phyloP scores from a whole-genome alignment of 2,329 filamentous ascomycete species.

The Volutella citrinella region DNA sequence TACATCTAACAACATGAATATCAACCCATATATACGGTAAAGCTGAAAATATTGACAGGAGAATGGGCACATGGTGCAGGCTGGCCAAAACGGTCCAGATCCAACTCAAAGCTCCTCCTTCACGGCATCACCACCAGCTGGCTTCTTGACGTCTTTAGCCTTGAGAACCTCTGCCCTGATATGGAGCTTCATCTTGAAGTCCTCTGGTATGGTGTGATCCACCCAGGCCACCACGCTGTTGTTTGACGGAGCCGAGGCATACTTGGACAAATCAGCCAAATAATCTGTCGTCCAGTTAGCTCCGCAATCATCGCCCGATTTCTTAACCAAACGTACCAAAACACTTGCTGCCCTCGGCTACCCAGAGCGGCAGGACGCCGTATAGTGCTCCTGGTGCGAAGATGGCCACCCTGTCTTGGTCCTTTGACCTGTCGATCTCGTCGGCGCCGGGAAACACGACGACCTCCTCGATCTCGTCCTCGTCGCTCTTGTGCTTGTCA shows the following conservation, averaged over 20 bases:
- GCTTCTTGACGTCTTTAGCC: conserved; percentile 23
- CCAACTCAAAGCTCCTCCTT: conserved; percentile 28
- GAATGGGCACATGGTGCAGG: too few species aligned
- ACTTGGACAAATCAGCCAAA: conserved; percentile 27
- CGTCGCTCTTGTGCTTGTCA: conserved; percentile 34
- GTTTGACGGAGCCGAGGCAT: conserved; percentile 21
- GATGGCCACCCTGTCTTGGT: conserved; percentile 39
- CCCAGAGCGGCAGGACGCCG: conserved; percentile 47
- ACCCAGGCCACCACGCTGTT: conserved; percentile 29
- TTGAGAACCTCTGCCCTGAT: conserved; percentile 34
- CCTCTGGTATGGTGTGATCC: conserved; percentile 26
- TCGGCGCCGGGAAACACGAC: conserved; percentile 26
- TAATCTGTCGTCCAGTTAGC: too few species aligned
- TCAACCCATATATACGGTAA: too few species aligned
- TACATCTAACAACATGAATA: too few species aligned
- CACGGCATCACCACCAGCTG: too few species aligned
- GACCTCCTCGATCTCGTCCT: conserved; percentile 37
- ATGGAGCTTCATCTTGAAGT: conserved; percentile 32
- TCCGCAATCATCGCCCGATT: too few species aligned
- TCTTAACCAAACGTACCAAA: too few species aligned
- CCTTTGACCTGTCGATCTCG: conserved; percentile 26
- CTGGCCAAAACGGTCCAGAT: too few species aligned
- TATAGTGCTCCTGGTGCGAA: conserved; percentile 53
- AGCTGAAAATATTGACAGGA: too few species aligned
- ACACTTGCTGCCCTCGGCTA: conserved; percentile 41